phyloP scores from a whole-genome alignment of 371 early-diverging fungal species.

The Apophysomyces elegans region DNA sequence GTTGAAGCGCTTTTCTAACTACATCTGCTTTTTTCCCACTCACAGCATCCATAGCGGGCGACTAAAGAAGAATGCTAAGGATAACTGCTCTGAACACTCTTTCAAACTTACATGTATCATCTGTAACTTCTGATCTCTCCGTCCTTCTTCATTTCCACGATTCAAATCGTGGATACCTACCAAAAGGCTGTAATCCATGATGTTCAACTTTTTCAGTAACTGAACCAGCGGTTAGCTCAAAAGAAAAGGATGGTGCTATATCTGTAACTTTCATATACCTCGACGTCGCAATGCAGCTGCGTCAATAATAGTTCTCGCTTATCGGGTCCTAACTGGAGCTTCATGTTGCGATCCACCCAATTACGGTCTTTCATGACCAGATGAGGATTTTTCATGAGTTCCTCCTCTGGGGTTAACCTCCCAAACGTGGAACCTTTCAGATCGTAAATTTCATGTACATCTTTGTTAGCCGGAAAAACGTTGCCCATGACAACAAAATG shows the following conservation, averaged over 20 bases:
- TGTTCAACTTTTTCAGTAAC: constrained; percentile 75
- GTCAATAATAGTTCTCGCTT: constrained; percentile 74
- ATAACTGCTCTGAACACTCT: neutral
- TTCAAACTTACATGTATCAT: constrained; percentile 24
- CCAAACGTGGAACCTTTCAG: constrained; percentile 71
- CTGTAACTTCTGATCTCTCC: constrained; percentile 82
- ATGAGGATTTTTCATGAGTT: constrained; percentile 71
- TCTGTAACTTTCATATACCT: constrained; percentile 28
- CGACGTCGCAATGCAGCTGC: constrained; percentile 85
- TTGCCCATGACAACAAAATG: constrained; percentile 99
- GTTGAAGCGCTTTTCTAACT: constrained; percentile 68
- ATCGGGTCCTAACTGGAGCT: constrained; percentile 79
- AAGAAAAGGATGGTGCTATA: neutral
- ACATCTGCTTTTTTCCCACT: constrained; percentile 62
- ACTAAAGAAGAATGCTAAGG: constrained; percentile 41
- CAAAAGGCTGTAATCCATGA: constrained; percentile 97
- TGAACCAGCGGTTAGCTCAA: constrained; percentile 20
- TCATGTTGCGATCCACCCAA: constrained; percentile 75
- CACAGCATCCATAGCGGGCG: constrained; percentile 21
- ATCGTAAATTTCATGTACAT: constrained; percentile 94
- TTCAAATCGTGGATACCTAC: constrained; percentile 88
- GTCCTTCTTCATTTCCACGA: constrained; percentile 82
- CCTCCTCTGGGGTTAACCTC: constrained; percentile 61
- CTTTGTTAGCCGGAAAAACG: constrained; percentile 92
- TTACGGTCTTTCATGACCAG: constrained; percentile 94